Evolutionary conservation across 164 flowering plant genomes (phyloP), one percentile per base, ranked within the genome.

Genomic region (Aristolochia contorta): DNA sequence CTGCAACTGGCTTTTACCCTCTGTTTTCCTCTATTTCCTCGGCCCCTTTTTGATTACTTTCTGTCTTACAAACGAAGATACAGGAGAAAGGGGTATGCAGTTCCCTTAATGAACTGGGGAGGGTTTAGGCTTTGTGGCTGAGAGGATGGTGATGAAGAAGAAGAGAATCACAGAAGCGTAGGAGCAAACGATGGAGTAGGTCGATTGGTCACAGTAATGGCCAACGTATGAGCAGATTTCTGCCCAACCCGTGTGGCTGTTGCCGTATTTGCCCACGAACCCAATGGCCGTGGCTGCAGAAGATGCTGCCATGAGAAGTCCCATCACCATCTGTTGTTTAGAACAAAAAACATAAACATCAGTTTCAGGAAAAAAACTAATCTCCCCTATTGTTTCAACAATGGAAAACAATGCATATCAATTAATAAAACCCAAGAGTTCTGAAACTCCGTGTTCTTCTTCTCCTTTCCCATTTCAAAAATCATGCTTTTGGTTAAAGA

Each of bases 261-360:
- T 75, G 6, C 96, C 96, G 33, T 70, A 66, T 4, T 33, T 59
- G 1, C 77, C 82, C 47, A 85, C 58, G n/a, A 59, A 79, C 0
- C 83, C 86, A 14, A 77, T 59, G 4, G 87, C 82, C 0, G 79
- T 71, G 16, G 82, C 85, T 0, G 87, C 87, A 0, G 86, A 74
- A 33, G 79, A 69, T 54, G 79, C 85, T 4, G 82, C 68, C 16
- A 75, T 59, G 45, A 67, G 43, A 70, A 83, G 23, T 56, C 72
- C 60, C 83, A 70, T 60, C 59, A 77, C 64, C 27, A 76, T 71
- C 95, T 87, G 82, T 46, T 19, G 24, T 16, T 16, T 16, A 18
- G 19, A 43, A 23, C 16, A 23, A 27, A 58, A 21, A 5, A 15
- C 48, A 19, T 12, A 10, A n/a, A 10, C 43, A 37, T 37, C 43